Percentiles rank a stretch among this genome's conserved stretches.
These are phyloP conservation scores for Fusarium nelsonii DNA, from an alignment of 2,329 filamentous ascomycete genomes.

Conservation along the genomic window DNA sequence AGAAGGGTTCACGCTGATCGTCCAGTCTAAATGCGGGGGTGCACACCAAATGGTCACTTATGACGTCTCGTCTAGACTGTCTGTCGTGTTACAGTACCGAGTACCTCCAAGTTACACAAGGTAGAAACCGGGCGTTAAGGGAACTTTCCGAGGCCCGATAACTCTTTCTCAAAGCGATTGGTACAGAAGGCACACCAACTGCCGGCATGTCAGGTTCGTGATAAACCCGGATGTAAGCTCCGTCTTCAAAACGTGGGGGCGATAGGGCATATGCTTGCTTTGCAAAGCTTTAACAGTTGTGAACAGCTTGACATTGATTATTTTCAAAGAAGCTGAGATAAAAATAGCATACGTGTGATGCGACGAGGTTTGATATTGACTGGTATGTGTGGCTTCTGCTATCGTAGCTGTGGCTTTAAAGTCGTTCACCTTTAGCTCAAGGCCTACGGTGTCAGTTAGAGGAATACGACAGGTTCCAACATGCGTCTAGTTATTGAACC, in stretches of 20 bases:
- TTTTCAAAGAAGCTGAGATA: too few relatives aligned
- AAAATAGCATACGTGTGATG: too few relatives aligned
- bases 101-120: not conserved
- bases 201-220: not conserved
- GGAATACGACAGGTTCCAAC: too few relatives aligned
- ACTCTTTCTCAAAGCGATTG: not conserved
- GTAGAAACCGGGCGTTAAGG: not conserved
- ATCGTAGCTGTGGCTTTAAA: too few relatives aligned
- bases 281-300: too few relatives aligned
- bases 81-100: not conserved
- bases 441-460: too few relatives aligned
- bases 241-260: not conserved
- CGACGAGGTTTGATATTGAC: too few relatives aligned
- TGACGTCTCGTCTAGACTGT: not conserved
- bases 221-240: not conserved
- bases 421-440: too few relatives aligned
- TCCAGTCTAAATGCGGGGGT: conserved; percentile 2
- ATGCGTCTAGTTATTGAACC: too few relatives aligned
- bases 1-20: not conserved
- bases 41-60: conserved; percentile 5
- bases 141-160: not conserved
- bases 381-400: too few relatives aligned
- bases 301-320: too few relatives aligned
- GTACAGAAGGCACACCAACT: rapidly evolving
- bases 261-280: not conserved